Evolutionary conservation across 306 rosid species (phyloP).

Genomic region (Quillaja saponaria): DNA sequence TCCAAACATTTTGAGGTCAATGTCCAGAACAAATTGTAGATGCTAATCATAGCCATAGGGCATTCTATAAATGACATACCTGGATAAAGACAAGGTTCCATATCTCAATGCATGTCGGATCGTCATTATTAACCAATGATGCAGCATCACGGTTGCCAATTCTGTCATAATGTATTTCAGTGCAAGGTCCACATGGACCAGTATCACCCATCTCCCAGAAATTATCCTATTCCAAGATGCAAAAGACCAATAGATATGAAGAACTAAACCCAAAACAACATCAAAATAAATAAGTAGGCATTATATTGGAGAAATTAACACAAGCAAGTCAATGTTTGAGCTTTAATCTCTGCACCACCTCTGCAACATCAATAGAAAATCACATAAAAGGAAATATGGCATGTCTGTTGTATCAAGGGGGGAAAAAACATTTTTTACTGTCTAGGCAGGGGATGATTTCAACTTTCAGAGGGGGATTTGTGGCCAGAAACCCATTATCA

Average conservation of each 20-base stretch:
- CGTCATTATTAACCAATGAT: conserved; percentile 81
- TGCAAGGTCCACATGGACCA: conserved; percentile 99
- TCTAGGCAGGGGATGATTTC: no score
- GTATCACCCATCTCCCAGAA: conserved; percentile 99
- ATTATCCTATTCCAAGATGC: conserved; percentile 48
- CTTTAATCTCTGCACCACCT: no score
- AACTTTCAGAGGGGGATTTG: no score
- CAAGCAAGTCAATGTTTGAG: no score
- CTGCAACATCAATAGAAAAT: no score
- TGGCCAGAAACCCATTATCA: no score
- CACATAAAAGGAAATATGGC: no score
- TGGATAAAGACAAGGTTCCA: conserved; percentile 98
- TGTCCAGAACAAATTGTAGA: conserved; percentile 7
- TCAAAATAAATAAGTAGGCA: no score
- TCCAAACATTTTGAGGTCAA: conserved; percentile 21
- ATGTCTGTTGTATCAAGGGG: no score
- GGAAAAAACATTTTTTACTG: no score
- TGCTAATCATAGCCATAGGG: conserved; percentile 2
- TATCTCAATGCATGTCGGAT: conserved; percentile 95
- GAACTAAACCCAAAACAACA: conserved; percentile 7
- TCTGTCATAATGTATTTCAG: conserved; percentile 94
- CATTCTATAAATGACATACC: conserved; percentile 42
- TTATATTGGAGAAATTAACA: no score
- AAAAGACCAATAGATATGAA: conserved; percentile 22
- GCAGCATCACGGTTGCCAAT: conserved; percentile 97